phyloP scores from a whole-genome alignment of 495 filamentous ascomycete species.

The Sabuloglossum arenarium region DNA sequence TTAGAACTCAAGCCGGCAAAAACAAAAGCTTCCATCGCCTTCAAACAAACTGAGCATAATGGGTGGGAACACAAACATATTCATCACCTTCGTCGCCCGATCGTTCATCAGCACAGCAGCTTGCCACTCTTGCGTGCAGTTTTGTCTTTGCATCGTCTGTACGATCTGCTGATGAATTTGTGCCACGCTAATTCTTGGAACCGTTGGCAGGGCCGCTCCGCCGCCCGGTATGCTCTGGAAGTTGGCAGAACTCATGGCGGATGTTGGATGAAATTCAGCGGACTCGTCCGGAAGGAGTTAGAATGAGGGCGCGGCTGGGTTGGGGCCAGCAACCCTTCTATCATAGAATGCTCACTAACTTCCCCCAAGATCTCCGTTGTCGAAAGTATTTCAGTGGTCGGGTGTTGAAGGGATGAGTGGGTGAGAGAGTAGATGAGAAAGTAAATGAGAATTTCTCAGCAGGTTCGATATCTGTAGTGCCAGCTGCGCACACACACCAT shows the following conservation, averaged over 20 bases:
- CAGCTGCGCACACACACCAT: background rate
- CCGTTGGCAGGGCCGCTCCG: background rate
- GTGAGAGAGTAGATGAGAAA: too few relatives aligned
- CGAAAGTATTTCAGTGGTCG: background rate
- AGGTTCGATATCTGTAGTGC: background rate
- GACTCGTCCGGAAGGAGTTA: background rate
- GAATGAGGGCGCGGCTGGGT: background rate
- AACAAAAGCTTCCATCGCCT: background rate
- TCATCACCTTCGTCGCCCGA: background rate
- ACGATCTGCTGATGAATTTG: conserved; percentile 2
- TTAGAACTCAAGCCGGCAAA: background rate
- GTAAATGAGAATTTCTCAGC: background rate
- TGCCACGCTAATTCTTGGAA: background rate
- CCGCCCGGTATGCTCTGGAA: background rate
- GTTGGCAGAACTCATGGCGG: background rate
- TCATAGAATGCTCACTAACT: background rate
- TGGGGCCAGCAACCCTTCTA: background rate
- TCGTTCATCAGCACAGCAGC: background rate
- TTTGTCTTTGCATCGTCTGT: background rate
- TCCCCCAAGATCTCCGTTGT: background rate
- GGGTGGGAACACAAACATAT: conserved; percentile 1
- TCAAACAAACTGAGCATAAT: background rate
- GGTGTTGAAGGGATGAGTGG: background rate
- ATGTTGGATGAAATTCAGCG: background rate
- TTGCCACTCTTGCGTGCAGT: conserved; percentile 4